Evolutionary conservation across 2,329 filamentous ascomycete genomes (phyloP).

Genomic region (Akanthomyces muscarius): DNA sequence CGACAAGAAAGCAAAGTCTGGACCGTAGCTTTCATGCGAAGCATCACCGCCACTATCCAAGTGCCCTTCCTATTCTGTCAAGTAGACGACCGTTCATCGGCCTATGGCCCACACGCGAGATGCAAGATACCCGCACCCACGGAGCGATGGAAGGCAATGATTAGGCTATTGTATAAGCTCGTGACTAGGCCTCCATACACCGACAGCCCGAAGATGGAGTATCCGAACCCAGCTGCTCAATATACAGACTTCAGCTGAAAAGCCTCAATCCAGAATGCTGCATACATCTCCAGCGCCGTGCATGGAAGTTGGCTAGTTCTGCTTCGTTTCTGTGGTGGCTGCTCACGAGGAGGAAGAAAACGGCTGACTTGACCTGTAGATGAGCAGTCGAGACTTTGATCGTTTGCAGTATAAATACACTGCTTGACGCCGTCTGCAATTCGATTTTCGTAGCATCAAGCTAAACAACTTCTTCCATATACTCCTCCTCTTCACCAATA

Average conservation of each 20-base stretch:
- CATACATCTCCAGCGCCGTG: slow-evolving; percentile 1
- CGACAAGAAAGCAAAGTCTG: not conserved
- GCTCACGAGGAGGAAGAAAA: not conserved
- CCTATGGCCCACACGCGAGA: not conserved
- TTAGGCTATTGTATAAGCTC: slow-evolving; percentile 5
- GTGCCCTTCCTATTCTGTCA: slow-evolving; percentile 6
- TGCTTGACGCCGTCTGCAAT: not conserved
- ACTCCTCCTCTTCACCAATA: not conserved
- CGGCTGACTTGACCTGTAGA: not conserved
- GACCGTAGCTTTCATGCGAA: not conserved
- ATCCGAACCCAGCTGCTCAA: not conserved
- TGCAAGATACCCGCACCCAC: slow-evolving; percentile 3
- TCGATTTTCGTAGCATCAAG: not conserved
- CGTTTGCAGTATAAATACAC: slow-evolving; percentile 6
- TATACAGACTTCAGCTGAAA: slow-evolving; percentile 1
- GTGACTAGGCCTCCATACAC: slow-evolving; percentile 3
- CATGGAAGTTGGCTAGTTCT: not conserved
- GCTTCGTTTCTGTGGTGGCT: not conserved
- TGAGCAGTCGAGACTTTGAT: not conserved
- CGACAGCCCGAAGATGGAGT: slow-evolving; percentile 12
- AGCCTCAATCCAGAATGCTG: not conserved
- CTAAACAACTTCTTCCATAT: not conserved
- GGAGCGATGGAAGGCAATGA: slow-evolving; percentile 5
- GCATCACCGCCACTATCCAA: not conserved
- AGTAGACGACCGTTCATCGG: not conserved